Evolutionary conservation across 495 filamentous ascomycete genomes (phyloP).

Genomic region (Penicillium mononematosum): DNA sequence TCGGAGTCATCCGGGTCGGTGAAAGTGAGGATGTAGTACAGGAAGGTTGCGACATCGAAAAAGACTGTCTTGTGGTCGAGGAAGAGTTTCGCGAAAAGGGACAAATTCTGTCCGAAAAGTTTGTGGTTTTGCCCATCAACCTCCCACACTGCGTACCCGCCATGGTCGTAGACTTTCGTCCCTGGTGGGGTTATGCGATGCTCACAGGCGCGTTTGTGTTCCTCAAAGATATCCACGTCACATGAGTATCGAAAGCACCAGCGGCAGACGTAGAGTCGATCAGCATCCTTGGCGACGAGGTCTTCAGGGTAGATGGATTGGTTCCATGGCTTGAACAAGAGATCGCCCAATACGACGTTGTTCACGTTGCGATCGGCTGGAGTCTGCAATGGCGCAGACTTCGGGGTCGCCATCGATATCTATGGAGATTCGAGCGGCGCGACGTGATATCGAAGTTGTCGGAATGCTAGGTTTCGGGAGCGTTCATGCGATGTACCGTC

Average conservation of each 20-base stretch:
- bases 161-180: slow-evolving; percentile 56
- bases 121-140: slow-evolving; percentile 87
- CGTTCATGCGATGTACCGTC: slow-evolving; percentile 6
- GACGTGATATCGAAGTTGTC: neutral
- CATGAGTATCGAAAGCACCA: slow-evolving; percentile 91
- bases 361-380: slow-evolving; percentile 62
- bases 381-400: slow-evolving; percentile 33
- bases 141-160: slow-evolving; percentile 73
- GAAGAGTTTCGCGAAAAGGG: slow-evolving; percentile 96
- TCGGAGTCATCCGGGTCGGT: slow-evolving; percentile 35
- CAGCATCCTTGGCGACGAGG: slow-evolving; percentile 61
- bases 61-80: slow-evolving; percentile 98
- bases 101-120: slow-evolving; percentile 93
- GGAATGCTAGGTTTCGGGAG: slow-evolving; percentile 12
- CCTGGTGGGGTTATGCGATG: slow-evolving; percentile 44
- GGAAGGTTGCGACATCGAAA: slow-evolving; percentile 92
- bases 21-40: slow-evolving; percentile 84
- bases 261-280: slow-evolving; percentile 79
- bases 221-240: slow-evolving; percentile 60
- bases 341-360: slow-evolving; percentile 70
- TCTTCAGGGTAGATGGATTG: slow-evolving; percentile 77
- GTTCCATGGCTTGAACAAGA: slow-evolving; percentile 76
- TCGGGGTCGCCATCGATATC: slow-evolving; percentile 31
- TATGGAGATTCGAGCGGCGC: neutral
- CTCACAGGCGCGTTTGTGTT: slow-evolving; percentile 47